Conservation (phyloP, 495 filamentous ascomycete species). For the Tuber calosporum region DNA sequence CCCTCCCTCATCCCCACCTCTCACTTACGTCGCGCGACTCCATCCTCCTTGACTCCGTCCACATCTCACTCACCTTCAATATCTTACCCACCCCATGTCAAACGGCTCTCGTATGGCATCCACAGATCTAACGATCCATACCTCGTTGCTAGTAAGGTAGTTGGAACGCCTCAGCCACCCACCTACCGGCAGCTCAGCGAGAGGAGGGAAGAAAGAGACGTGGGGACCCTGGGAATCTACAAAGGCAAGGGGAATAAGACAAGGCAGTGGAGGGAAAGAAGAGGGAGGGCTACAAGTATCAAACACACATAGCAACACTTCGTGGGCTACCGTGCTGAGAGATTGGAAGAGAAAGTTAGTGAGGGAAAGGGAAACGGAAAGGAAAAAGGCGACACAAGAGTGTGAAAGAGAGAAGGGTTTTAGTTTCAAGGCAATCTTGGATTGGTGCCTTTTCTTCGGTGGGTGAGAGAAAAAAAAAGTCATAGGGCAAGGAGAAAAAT, state of each 20-base stretch:
- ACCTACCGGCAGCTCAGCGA: not conserved
- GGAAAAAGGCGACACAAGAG: not conserved
- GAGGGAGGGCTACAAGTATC: not conserved
- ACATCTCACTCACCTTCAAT: not conserved
- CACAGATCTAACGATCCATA: not conserved
- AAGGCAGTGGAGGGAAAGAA: not conserved
- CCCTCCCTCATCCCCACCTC: not conserved
- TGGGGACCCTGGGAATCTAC: not conserved
- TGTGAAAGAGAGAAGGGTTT: not conserved
- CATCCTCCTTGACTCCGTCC: not conserved
- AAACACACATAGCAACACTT: not conserved
- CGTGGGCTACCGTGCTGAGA: not conserved
- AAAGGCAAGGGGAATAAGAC: not conserved
- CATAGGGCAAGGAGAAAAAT: not conserved
- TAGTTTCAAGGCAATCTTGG: not conserved
- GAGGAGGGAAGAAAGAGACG: not conserved
- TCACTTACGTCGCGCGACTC: not conserved
- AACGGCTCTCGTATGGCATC: not conserved
- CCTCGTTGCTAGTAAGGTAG: not conserved
- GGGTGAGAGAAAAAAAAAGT: slow-evolving; percentile 3
- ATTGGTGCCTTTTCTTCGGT: not conserved
- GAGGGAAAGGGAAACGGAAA: not conserved
- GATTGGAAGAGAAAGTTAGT: not conserved
- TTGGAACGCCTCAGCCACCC: not conserved
- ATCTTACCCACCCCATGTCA: not conserved